These are phyloP conservation scores for Leucocoprinus leucothites DNA, from an alignment of 768 basidiomycete species.

Conservation along the genomic window DNA sequence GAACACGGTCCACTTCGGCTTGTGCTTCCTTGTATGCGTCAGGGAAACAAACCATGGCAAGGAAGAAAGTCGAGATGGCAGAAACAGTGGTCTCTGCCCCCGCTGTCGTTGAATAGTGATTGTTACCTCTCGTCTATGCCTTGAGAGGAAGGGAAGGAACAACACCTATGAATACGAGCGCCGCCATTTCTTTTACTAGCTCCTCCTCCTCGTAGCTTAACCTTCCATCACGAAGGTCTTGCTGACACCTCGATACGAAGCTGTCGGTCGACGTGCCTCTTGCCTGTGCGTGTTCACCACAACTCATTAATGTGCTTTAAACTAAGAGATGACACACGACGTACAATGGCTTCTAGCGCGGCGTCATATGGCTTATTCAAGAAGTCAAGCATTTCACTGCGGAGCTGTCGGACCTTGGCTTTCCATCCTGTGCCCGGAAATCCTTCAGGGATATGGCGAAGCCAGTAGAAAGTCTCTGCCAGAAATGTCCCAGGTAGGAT, in stretches of 20 bases:
- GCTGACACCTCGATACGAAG: too few species aligned
- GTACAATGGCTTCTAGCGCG: too few species aligned
- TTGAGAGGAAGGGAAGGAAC: background rate
- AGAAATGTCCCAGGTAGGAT: constrained; percentile 5
- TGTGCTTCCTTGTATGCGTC: constrained; percentile 1
- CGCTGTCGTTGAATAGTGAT: background rate
- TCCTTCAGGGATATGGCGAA: constrained; percentile 45
- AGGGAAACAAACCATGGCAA: constrained; percentile 1
- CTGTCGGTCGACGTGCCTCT: too few species aligned
- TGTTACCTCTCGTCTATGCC: background rate
- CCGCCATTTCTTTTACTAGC: too few species aligned
- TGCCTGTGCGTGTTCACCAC: too few species aligned
- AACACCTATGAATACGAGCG: background rate
- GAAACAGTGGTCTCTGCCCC: constrained; percentile 7
- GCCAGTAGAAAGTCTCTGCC: constrained; percentile 20
- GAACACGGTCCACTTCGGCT: constrained; percentile 5
- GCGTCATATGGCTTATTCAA: too few species aligned
- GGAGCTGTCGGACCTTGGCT: constrained; percentile 20
- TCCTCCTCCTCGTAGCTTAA: too few species aligned
- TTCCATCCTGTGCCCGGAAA: constrained; percentile 46
- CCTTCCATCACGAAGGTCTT: too few species aligned
- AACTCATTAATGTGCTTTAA: too few species aligned
- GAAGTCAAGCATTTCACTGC: background rate
- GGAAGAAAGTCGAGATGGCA: background rate
- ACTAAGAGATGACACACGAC: too few species aligned